A percentile compares a stretch with the other conserved stretches of the same genome.
These are phyloP conservation scores for Wallacemonas sp. DNA, from an alignment of 208 protist genomes.

Conservation along the genomic window DNA sequence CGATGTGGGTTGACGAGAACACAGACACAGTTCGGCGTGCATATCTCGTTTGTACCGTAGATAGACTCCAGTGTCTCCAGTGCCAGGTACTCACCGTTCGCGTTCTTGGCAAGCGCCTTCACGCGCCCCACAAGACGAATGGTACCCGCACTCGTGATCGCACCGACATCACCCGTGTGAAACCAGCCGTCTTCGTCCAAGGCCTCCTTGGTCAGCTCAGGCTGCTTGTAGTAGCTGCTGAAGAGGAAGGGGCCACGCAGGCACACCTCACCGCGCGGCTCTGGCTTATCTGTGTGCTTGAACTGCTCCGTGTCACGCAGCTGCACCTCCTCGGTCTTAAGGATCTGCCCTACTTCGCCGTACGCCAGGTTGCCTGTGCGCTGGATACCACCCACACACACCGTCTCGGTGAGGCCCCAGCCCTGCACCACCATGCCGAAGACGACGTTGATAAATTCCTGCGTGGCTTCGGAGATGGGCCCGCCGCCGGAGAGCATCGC, in stretches of 20 bases:
- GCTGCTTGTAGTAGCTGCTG: constrained; percentile 90
- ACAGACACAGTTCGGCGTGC: constrained; percentile 62
- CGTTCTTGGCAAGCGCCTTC: constrained; percentile 92
- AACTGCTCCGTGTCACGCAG: constrained; percentile 87
- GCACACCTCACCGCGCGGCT: constrained; percentile 77
- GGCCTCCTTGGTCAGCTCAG: constrained; percentile 75
- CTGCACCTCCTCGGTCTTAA: constrained; percentile 85
- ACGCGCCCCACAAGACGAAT: constrained; percentile 84
- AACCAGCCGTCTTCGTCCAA: constrained; percentile 85
- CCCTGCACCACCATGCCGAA: constrained; percentile 85
- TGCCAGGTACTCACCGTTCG: constrained; percentile 91
- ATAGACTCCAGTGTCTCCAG: constrained; percentile 80
- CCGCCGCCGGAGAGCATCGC: constrained; percentile 83
- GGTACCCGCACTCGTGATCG: constrained; percentile 49
- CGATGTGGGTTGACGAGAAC: constrained; percentile 78
- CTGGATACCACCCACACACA: constrained; percentile 61
- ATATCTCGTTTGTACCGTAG: constrained; percentile 61
- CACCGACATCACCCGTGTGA: constrained; percentile 87
- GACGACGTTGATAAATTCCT: constrained; percentile 84
- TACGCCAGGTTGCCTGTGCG: constrained; percentile 61
- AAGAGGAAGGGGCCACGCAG: constrained; percentile 76
- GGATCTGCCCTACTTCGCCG: constrained; percentile 64
- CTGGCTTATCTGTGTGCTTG: constrained; percentile 72
- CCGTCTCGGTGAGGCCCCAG: constrained; percentile 90
- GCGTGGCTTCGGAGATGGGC: constrained; percentile 62